These are phyloP conservation scores for Phialophora chinensis DNA, from an alignment of 2,329 filamentous ascomycete genomes.

Conservation along the genomic window DNA sequence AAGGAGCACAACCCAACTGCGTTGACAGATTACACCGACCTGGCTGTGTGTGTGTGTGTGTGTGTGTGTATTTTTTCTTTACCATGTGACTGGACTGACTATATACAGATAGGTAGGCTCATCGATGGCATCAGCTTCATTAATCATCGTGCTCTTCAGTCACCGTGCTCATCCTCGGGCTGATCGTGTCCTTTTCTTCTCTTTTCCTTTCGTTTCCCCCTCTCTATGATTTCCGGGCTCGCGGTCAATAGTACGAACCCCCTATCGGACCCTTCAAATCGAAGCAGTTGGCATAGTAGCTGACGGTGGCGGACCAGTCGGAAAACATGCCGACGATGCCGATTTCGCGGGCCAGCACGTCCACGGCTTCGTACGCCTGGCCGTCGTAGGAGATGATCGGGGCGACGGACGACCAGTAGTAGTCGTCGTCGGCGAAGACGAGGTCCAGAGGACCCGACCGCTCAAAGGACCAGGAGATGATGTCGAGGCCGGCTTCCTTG, in stretches of 20 bases:
- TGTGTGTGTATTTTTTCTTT: not conserved
- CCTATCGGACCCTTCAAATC: constrained; percentile 42
- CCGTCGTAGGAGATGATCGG: constrained; percentile 66
- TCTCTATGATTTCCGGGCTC: not conserved
- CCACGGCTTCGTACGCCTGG: constrained; percentile 69
- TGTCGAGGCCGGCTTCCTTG: constrained; percentile 65
- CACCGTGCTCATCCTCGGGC: not conserved
- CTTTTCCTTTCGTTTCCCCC: not conserved
- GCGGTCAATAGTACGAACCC: constrained; percentile 8
- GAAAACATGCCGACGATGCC: constrained; percentile 68
- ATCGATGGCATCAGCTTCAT: not conserved
- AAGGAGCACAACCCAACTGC: too few species aligned
- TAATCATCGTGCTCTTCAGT: not conserved
- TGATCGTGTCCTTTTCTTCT: not conserved
- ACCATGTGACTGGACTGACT: not conserved
- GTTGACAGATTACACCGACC: too few species aligned
- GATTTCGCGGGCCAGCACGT: constrained; percentile 67
- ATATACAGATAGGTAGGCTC: not conserved
- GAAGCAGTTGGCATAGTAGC: constrained; percentile 76
- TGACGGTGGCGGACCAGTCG: constrained; percentile 72
- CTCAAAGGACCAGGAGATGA: constrained; percentile 73
- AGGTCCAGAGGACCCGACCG: constrained; percentile 65
- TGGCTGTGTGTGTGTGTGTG: too few species aligned
- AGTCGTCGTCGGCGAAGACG: constrained; percentile 55
- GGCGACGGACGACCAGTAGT: constrained; percentile 59